phyloP scores from a whole-genome alignment of 768 basidiomycete genomes.

The Tephrocybe sp. region DNA sequence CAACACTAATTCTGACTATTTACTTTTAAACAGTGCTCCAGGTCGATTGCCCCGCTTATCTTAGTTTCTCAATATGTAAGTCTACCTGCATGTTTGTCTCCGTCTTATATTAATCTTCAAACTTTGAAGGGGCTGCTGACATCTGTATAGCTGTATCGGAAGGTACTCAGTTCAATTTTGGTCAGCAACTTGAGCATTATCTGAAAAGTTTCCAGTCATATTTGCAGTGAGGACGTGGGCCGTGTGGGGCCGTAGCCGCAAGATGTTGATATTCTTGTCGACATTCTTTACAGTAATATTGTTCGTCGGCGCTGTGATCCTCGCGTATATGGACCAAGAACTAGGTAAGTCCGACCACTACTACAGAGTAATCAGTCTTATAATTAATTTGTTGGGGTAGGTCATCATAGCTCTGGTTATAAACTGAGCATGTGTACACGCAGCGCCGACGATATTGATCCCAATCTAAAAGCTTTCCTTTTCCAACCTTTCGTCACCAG shows the following conservation, averaged over 20 bases:
- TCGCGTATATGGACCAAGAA: constrained; percentile 1
- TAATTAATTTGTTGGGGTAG: not conserved
- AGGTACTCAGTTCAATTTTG: not conserved
- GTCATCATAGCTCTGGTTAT: not conserved
- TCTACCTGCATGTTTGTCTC: not conserved
- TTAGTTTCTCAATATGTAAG: constrained; percentile 3
- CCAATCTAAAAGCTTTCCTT: not conserved
- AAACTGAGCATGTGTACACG: not conserved
- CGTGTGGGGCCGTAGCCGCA: not conserved
- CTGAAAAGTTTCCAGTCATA: not conserved
- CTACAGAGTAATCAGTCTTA: not conserved
- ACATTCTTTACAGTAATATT: not conserved
- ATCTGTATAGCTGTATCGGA: not conserved
- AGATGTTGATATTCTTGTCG: not conserved
- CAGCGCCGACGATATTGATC: not conserved
- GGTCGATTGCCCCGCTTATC: not conserved
- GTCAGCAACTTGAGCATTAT: not conserved
- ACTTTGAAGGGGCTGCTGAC: not conserved
- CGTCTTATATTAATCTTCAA: no score
- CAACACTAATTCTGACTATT: not conserved
- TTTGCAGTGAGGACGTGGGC: not conserved
- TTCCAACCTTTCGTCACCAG: constrained; percentile 1
- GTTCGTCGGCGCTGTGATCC: not conserved
- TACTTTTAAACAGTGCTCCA: not conserved
- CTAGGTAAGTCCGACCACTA: not conserved